Evolutionary conservation across 78 protist species (phyloP), one percentile per base, ranked within the genome.

Genomic region (Paulinella micropora): DNA sequence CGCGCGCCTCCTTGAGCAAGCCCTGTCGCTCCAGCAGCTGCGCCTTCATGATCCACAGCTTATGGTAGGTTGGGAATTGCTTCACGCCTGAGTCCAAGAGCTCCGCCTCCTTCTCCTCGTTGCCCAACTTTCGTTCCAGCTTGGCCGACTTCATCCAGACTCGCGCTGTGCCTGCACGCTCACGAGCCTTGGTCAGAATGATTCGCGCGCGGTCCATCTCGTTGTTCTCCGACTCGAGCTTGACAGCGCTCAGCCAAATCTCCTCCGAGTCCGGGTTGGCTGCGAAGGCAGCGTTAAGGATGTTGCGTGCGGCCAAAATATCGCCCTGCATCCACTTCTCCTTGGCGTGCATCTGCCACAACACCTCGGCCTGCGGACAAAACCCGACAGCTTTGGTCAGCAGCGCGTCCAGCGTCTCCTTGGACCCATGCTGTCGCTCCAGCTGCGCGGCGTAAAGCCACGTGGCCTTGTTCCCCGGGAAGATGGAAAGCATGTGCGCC

Each of bases 261-360:
- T 39, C 79, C 89, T 97, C 99, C 34, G 91, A 86, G 86, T 91
- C 92, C 0, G 93, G 91, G 86, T 92, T 96, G 32, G 91, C 92
- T 40, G 69, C 9, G 91, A 96, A 96, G 2, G 98, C 99, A 34
- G 90, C 88, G 2, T 2, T 69, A 29, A 96, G 93, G 64, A 95
- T 93, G 34, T 26, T 39, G 2, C 97, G 88, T 1, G 97, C 96
- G 39, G 39, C 88, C 37, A 0, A n/a, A 6, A 90, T 41, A 38
- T 90, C 86, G 36, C 90, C 90, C 6, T n/a, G 15, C 4, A 88
- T 0, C 97, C 97, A 96, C 92, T 93, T 41, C 86, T 95, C 96
- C 90, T 95, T 95, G 29, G 98, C 98, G 36, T 87, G 88, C 97
- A 96, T 95, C 69, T 96, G 96, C 99, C 99, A 97, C 26, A 97